Evolutionary conservation across 2,329 filamentous ascomycete genomes (phyloP).

Genomic region (Aspergillus sp.): DNA sequence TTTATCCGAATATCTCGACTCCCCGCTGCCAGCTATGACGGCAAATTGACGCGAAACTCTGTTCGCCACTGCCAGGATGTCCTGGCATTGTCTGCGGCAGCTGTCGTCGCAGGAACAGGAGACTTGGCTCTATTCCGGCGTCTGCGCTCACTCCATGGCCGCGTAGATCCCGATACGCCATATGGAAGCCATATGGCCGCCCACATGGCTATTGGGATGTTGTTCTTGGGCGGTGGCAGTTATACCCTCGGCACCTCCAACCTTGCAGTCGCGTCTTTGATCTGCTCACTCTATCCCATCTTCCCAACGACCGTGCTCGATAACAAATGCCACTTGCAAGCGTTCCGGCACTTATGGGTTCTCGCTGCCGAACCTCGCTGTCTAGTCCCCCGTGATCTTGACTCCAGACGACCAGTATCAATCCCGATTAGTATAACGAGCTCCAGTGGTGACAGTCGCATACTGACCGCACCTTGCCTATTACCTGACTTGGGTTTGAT

Average conservation of each 20-base stretch:
- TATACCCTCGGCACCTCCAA: slow-evolving; percentile 89
- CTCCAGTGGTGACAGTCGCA: slow-evolving; percentile 38
- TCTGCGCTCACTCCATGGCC: slow-evolving; percentile 82
- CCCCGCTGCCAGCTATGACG: slow-evolving; percentile 69
- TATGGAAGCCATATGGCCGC: slow-evolving; percentile 93
- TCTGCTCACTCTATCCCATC: slow-evolving; percentile 91
- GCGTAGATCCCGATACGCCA: slow-evolving; percentile 76
- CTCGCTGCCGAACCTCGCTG: slow-evolving; percentile 87
- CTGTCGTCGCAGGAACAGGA: slow-evolving; percentile 94
- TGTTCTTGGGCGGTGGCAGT: slow-evolving; percentile 91
- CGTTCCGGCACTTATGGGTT: slow-evolving; percentile 96
- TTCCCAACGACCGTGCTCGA: slow-evolving; percentile 89
- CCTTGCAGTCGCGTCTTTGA: slow-evolving; percentile 77
- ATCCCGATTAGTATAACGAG: slow-evolving; percentile 69
- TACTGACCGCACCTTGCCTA: slow-evolving; percentile 56
- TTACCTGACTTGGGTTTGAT: slow-evolving; percentile 48
- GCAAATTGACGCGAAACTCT: slow-evolving; percentile 77
- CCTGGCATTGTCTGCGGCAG: slow-evolving; percentile 75
- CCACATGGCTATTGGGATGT: slow-evolving; percentile 84
- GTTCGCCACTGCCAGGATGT: slow-evolving; percentile 90
- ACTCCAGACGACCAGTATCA: slow-evolving; percentile 75
- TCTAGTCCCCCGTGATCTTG: slow-evolving; percentile 80
- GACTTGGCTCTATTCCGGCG: slow-evolving; percentile 83
- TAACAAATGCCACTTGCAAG: slow-evolving; percentile 91
- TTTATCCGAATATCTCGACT: slow-evolving; percentile 76